Base-by-base conservation (phyloP, 2,329 filamentous ascomycete species). In the Fusarium sp. region DNA sequence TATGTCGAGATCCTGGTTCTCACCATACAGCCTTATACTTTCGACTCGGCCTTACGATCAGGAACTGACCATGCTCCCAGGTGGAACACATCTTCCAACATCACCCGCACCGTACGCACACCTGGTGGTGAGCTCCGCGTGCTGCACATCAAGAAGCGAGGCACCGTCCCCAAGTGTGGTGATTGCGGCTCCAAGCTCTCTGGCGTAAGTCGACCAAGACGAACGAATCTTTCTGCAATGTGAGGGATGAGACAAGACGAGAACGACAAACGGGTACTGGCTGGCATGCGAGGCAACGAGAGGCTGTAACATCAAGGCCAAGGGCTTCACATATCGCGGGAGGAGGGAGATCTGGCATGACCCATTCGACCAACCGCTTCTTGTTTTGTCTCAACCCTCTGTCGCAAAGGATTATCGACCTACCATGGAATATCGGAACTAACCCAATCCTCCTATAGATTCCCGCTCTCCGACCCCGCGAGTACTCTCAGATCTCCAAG, bases 121-220 rank as follows among this genome's bases (percentile, higher is more conserved):
- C 96, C 97, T 79, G 97, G 96, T 85, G 96, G 96, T 85, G 91
- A 95, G 85, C 92, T 97, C 82, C 92, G 96, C 85, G 92, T 97
- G 84, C 93, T 98, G 81, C 95, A 99, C 92, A 95, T 98, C 90
- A 98, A 98, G 93, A 99, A 99, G 94, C 93, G 92, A 85, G 96
- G 95, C 80, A 97, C 94, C 84, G 93, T 95, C 76, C 96, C 96
- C 84, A 99, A 99, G 91, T 99, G 96, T 85, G 94, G 97, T 90
- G 96, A 99, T 90, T 99, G 97, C 84, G 96, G 96, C 83, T 91
- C 91, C 88, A 98, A 98, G 90, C 93, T 99, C 82, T 91, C 94
- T 83, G 96, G 96, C 86, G 95, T 99, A 94, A 93, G 94, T 97
- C 74, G 64, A 68, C 50, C 62, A 67, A 59, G 67, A 70, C 61